Conservation (phyloP, 495 filamentous ascomycete genomes). For the Amorphotheca resinae region DNA sequence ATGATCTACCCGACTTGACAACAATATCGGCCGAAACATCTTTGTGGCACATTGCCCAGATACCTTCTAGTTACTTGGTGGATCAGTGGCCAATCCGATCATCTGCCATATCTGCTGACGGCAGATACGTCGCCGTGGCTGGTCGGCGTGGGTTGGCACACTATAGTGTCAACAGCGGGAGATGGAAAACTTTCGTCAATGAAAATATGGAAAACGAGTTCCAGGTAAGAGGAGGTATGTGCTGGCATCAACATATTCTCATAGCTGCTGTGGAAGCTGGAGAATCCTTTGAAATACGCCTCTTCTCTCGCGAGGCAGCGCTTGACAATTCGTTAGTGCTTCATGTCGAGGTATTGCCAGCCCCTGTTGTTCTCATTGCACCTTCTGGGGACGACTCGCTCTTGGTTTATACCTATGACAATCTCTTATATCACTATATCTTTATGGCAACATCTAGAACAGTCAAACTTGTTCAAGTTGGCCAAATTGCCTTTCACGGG, state of each 20-base stretch:
- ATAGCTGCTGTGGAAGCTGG: slow-evolving; percentile 87
- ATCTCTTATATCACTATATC: slow-evolving; percentile 88
- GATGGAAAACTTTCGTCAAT: slow-evolving; percentile 91
- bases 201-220: slow-evolving; percentile 76
- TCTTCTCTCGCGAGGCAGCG: slow-evolving; percentile 78
- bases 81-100: slow-evolving; percentile 88
- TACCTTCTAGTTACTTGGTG: slow-evolving; percentile 71
- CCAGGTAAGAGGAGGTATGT: slow-evolving; percentile 88
- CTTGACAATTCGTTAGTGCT: slow-evolving; percentile 62
- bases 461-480: slow-evolving; percentile 77
- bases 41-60: slow-evolving; percentile 83
- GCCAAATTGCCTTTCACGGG: slow-evolving; percentile 92
- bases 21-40: slow-evolving; percentile 87
- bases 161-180: slow-evolving; percentile 85
- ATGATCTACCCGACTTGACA: slow-evolving; percentile 78
- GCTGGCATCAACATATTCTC: slow-evolving; percentile 93
- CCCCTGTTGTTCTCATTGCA: slow-evolving; percentile 76
- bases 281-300: slow-evolving; percentile 71
- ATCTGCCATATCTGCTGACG: slow-evolving; percentile 77
- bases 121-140: slow-evolving; percentile 87
- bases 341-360: slow-evolving; percentile 62
- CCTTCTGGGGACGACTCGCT: slow-evolving; percentile 87
- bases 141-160: slow-evolving; percentile 88
- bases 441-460: slow-evolving; percentile 55
- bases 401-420: slow-evolving; percentile 93